A percentile compares a stretch with the other conserved stretches of the same genome.
These are phyloP conservation scores for Rutstroemia sp. DNA, from an alignment of 2,329 filamentous ascomycete genomes.

Conservation along the genomic window DNA sequence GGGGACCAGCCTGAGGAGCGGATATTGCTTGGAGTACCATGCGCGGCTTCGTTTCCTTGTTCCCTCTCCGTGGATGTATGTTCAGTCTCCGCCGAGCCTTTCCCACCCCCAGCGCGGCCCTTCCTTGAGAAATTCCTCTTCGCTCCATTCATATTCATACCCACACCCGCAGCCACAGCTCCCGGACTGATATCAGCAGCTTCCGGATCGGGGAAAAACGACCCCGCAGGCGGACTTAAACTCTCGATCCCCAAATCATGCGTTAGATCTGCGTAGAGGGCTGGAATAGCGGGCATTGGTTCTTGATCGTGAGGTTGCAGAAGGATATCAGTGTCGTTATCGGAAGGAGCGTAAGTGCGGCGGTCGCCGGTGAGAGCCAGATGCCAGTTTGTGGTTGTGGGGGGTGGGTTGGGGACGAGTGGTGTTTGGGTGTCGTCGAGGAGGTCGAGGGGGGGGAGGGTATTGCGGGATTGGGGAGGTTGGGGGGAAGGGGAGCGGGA, in stretches of 20 bases:
- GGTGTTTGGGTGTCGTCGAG: slow-evolving; percentile 2
- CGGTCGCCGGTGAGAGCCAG: slow-evolving; percentile 4
- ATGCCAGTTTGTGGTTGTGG: slow-evolving; percentile 1
- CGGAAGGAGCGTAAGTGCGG: slow-evolving; percentile 2
- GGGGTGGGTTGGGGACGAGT: not conserved
- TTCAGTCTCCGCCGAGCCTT: too few species aligned
- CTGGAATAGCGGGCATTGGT: slow-evolving; percentile 1
- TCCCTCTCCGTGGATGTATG: too few species aligned
- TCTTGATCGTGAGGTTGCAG: not conserved
- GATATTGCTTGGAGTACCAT: not conserved
- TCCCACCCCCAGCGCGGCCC: not conserved
- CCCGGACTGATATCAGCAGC: not conserved
- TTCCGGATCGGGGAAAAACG: not conserved
- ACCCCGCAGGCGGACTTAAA: not conserved
- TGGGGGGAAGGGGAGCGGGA: not conserved
- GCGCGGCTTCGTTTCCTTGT: not conserved
- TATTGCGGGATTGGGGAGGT: not conserved
- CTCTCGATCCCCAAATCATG: not conserved
- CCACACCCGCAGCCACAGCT: not conserved
- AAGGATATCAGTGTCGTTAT: not conserved
- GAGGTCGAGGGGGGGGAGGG: slow-evolving; percentile 3
- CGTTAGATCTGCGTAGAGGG: not conserved
- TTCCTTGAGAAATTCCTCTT: slow-evolving; percentile 4
- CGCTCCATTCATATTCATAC: not conserved
- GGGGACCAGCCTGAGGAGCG: not conserved